Percentiles rank a stretch among this genome's conserved stretches.
Conservation (phyloP, 139 green algal genomes). For the Desmodesmus armatus region DNA sequence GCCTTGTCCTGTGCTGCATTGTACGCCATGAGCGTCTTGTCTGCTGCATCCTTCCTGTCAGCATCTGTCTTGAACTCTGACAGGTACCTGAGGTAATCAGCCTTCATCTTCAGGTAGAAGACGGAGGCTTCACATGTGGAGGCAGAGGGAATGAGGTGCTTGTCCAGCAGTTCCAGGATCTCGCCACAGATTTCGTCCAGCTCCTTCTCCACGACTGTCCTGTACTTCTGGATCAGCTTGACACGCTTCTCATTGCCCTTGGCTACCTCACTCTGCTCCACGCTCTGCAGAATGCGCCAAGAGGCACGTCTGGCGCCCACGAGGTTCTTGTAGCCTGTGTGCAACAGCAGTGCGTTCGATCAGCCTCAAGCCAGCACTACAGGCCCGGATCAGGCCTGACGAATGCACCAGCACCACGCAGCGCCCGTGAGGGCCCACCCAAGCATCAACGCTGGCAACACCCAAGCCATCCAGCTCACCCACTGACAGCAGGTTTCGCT, state of each 20-base stretch:
- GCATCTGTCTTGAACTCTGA: constrained; percentile 96
- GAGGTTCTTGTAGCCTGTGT: constrained; percentile 83
- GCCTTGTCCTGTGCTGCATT: constrained; percentile 98
- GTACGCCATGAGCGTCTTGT: constrained; percentile 97
- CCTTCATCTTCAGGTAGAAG: constrained; percentile 94
- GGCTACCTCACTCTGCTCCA: constrained; percentile 99
- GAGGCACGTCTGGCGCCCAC: constrained; percentile 72
- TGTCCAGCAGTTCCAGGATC: constrained; percentile 95
- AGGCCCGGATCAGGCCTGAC: too few species aligned
- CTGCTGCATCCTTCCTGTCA: constrained; percentile 94
- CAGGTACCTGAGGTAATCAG: constrained; percentile 98
- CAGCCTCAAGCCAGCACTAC: too few species aligned
- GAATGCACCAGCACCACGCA: too few species aligned
- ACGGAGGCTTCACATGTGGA: constrained; percentile 96
- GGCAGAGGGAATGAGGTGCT: constrained; percentile 95
- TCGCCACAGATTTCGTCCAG: constrained; percentile 87
- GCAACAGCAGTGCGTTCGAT: background rate
- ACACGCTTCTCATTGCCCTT: constrained; percentile 98
- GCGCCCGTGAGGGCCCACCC: too few species aligned
- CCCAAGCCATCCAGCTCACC: constrained; percentile 83
- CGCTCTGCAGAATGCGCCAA: constrained; percentile 98
- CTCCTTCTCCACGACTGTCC: constrained; percentile 87
- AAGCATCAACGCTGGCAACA: too few species aligned
- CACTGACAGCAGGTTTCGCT: constrained; percentile 98
- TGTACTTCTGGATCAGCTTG: constrained; percentile 94